phyloP scores from a whole-genome alignment of 164 flowering plant genomes.

The Paratinospora sagittata region DNA sequence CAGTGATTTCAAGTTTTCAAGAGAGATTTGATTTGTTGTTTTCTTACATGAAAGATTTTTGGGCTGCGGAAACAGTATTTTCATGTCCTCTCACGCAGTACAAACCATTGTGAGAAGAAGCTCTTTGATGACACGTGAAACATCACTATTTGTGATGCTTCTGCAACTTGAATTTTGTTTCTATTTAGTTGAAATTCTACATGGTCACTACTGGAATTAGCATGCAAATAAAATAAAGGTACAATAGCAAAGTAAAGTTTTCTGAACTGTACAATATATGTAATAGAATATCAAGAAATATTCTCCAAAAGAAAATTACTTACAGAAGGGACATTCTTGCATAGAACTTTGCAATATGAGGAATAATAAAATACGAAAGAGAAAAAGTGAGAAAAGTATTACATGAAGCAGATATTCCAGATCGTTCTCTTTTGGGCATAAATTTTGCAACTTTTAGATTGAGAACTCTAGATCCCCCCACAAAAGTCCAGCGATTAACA shows the following conservation, averaged over 20 bases:
- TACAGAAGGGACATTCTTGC: neutral
- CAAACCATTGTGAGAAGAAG: neutral
- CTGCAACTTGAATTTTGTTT: neutral
- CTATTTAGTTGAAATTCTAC: neutral
- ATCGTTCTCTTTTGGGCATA: conserved; percentile 16
- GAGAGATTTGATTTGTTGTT: neutral
- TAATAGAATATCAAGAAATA: neutral
- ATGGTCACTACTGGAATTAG: too few species aligned
- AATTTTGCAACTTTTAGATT: conserved; percentile 26
- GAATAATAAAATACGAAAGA: neutral
- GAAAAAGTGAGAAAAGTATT: conserved; percentile 14
- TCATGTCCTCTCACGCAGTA: neutral
- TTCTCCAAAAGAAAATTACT: neutral
- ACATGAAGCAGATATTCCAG: conserved; percentile 47
- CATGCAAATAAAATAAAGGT: neutral
- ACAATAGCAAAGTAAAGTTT: neutral
- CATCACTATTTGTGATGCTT: neutral
- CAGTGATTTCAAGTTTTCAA: too few species aligned
- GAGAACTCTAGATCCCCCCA: conserved; percentile 35
- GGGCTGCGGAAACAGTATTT: neutral
- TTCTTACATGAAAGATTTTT: too few species aligned
- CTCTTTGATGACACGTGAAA: neutral
- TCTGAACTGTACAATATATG: neutral
- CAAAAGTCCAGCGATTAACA: conserved; percentile 35
- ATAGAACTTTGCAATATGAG: neutral